These are phyloP conservation scores for Zymoseptoria crescenta DNA, from an alignment of 2,329 filamentous ascomycete species.

Conservation along the genomic window DNA sequence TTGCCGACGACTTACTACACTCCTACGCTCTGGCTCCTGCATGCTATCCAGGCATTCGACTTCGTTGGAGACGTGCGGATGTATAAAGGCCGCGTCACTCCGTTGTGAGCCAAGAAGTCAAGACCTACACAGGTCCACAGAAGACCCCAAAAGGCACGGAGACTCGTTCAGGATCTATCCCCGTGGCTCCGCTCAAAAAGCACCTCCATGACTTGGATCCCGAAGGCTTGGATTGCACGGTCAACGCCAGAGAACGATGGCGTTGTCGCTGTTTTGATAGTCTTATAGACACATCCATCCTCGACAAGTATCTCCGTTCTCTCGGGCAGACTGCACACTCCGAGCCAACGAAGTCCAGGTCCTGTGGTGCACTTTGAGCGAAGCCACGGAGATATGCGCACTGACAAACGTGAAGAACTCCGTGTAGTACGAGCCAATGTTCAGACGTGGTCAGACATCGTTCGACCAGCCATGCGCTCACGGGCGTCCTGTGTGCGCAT, in stretches of 20 bases:
- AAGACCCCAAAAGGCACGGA: neutral
- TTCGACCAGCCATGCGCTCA: neutral
- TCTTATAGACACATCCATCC: too few relatives aligned
- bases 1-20: neutral
- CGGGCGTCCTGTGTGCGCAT: neutral
- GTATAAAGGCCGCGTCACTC: neutral
- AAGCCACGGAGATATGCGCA: too few relatives aligned
- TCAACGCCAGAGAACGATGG: too few relatives aligned
- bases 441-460: neutral
- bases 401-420: neutral
- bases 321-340: too few relatives aligned
- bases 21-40: neutral
- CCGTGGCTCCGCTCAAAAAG: too few relatives aligned
- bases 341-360: too few relatives aligned
- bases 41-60: neutral
- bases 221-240: too few relatives aligned
- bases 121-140: neutral
- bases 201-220: too few relatives aligned
- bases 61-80: neutral
- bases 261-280: too few relatives aligned
- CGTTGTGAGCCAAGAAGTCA: neutral
- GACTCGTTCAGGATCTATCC: neutral
- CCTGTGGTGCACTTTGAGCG: too few relatives aligned
- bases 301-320: too few relatives aligned
- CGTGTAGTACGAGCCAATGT: neutral